Percentiles rank a stretch among this genome's conserved stretches.
Conservation (phyloP, 2,329 filamentous ascomycete genomes). For the Sporothrix brasiliensis region DNA sequence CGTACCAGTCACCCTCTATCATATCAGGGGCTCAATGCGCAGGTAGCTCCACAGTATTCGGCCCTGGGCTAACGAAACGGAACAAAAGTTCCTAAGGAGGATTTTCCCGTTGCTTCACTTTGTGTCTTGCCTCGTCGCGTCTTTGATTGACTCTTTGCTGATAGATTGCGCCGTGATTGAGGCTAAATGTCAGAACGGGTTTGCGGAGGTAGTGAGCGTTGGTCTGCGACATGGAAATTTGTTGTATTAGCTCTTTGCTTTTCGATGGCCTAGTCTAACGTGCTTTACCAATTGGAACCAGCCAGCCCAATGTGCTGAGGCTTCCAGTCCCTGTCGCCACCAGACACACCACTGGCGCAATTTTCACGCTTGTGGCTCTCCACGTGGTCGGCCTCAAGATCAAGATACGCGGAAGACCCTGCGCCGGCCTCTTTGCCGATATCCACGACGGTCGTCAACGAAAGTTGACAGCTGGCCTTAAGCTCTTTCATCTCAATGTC, state of each 20-base stretch:
- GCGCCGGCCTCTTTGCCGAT: background rate
- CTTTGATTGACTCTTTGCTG: slow-evolving; percentile 15
- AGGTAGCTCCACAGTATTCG: background rate
- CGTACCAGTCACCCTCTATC: background rate
- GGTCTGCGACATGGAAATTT: background rate
- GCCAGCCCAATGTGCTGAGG: background rate
- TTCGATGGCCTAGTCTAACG: background rate
- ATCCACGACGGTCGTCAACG: background rate
- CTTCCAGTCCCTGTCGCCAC: slow-evolving; percentile 27
- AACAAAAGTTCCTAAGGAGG: background rate
- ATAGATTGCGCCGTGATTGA: slow-evolving; percentile 22
- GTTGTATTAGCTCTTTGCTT: slow-evolving; percentile 9
- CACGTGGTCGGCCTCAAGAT: slow-evolving; percentile 32
- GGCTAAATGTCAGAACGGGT: slow-evolving; percentile 25
- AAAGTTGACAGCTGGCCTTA: slow-evolving; percentile 26
- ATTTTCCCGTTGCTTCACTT: background rate
- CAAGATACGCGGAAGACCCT: slow-evolving; percentile 29
- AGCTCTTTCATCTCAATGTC: background rate
- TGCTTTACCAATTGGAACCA: background rate
- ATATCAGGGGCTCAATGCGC: slow-evolving; percentile 10
- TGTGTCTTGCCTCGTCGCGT: background rate
- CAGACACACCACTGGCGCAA: slow-evolving; percentile 26
- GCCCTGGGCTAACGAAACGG: slow-evolving; percentile 1
- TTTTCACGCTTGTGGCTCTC: slow-evolving; percentile 12
- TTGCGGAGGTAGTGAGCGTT: background rate